phyloP scores from a whole-genome alignment of 192 early-diverging fungal genomes.

The Podila minutissima region DNA sequence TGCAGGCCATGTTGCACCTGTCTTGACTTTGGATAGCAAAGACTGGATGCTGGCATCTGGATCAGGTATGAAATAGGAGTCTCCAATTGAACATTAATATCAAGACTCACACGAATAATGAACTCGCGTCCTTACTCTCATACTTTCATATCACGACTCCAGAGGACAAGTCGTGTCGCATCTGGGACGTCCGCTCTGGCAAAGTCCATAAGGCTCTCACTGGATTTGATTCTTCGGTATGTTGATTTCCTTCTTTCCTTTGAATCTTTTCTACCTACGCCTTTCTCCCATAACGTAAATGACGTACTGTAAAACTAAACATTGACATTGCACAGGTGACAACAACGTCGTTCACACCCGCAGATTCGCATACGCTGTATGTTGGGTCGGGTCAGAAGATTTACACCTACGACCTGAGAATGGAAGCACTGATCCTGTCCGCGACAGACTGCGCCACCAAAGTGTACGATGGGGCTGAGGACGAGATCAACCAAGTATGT shows the following conservation, averaged over 20 bases:
- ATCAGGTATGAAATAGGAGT: conserved; percentile 23
- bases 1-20: conserved; percentile 38
- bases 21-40: conserved; percentile 23
- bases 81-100: not conserved
- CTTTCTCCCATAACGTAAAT: not conserved
- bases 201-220: conserved; percentile 45
- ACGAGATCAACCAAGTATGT: conserved; percentile 62
- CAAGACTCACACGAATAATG: not conserved
- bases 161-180: conserved; percentile 51
- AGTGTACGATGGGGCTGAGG: conserved; percentile 53
- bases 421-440: conserved; percentile 46
- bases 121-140: not conserved
- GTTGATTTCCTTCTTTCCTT: not conserved
- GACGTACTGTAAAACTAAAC: too few species aligned
- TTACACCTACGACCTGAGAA: conserved; percentile 54
- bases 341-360: conserved; percentile 25
- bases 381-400: conserved; percentile 42
- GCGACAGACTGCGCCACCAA: conserved; percentile 29
- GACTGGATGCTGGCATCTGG: conserved; percentile 50
- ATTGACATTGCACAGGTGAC: conserved; percentile 10
- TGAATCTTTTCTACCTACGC: not conserved
- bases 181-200: conserved; percentile 43
- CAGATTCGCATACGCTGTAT: conserved; percentile 37
- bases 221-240: conserved; percentile 35
- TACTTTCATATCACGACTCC: conserved; percentile 1